A percentile compares a stretch with the other conserved stretches of the same genome.
These are phyloP conservation scores for Pleurostoma richardsiae DNA, from an alignment of 2,329 filamentous ascomycete species.

Conservation along the genomic window DNA sequence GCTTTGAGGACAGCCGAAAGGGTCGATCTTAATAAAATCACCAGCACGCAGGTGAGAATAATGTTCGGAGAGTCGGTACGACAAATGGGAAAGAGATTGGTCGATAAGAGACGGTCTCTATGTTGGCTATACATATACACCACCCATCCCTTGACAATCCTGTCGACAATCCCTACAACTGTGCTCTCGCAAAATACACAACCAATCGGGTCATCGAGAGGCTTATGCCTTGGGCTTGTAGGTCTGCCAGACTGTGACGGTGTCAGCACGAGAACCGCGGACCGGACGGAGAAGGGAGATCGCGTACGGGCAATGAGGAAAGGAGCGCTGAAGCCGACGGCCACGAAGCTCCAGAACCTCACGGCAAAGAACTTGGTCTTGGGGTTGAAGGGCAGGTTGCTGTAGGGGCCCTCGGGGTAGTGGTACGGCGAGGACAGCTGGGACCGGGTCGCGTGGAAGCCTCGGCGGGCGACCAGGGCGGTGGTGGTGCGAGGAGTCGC, in stretches of 20 bases:
- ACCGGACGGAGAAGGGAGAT: conserved; percentile 11
- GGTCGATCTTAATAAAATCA: background rate
- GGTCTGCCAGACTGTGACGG: conserved; percentile 42
- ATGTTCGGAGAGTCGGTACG: background rate
- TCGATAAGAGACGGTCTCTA: background rate
- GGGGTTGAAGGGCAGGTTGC: conserved; percentile 97
- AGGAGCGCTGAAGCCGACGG: conserved; percentile 53
- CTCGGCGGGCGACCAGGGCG: conserved; percentile 63
- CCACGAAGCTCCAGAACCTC: conserved; percentile 73
- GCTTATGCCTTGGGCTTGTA: conserved; percentile 39
- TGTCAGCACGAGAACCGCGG: conserved; percentile 10
- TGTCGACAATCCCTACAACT: background rate
- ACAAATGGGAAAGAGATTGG: background rate
- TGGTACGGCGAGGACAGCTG: conserved; percentile 91
- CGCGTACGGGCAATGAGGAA: conserved; percentile 59
- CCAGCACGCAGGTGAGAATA: background rate
- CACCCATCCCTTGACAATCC: background rate
- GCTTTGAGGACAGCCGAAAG: no score
- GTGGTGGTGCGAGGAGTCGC: conserved; percentile 56
- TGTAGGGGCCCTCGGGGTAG: conserved; percentile 93
- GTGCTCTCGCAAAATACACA: background rate
- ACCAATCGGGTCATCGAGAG: background rate
- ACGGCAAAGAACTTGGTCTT: conserved; percentile 78
- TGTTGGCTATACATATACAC: background rate
- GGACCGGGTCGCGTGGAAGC: conserved; percentile 84